phyloP scores from a whole-genome alignment of 345 rosid species.

The Eucalyptus marginata region DNA sequence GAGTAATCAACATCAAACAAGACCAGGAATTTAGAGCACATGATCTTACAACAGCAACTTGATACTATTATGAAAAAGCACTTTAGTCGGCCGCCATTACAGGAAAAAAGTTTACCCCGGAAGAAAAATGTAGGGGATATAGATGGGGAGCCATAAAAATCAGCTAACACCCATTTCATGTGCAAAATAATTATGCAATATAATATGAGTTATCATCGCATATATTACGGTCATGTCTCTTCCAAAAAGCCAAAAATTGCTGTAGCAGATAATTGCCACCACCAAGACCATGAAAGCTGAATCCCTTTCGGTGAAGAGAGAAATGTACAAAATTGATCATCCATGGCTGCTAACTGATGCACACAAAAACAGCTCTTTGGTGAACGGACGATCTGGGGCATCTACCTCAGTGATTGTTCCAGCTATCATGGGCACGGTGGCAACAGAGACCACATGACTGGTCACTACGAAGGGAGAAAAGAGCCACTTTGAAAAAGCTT shows the following conservation, averaged over 20 bases:
- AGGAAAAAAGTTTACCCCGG: background rate
- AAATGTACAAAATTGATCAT: slow-evolving; percentile 39
- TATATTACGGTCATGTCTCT: background rate
- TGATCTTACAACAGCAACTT: background rate
- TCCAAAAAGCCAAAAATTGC: background rate
- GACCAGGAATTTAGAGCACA: background rate
- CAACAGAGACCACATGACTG: background rate
- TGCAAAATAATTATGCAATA: background rate
- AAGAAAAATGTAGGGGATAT: background rate
- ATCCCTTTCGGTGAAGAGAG: slow-evolving; percentile 8
- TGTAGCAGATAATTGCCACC: background rate
- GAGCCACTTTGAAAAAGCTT: slow-evolving; percentile 25
- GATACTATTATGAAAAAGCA: background rate
- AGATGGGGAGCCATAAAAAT: slow-evolving; percentile 20
- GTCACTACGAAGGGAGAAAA: slow-evolving; percentile 2
- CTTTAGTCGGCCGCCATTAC: background rate
- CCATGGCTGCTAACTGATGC: slow-evolving; percentile 61
- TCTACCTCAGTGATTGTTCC: slow-evolving; percentile 8
- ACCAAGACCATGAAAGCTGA: slow-evolving; percentile 19
- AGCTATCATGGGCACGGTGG: slow-evolving; percentile 17
- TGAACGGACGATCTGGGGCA: slow-evolving; percentile 34
- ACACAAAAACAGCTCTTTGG: slow-evolving; percentile 55
- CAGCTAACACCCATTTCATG: slow-evolving; percentile 9
- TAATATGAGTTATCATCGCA: background rate
- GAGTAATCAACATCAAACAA: background rate